Percentiles rank a stretch among this genome's conserved stretches.
phyloP scores from a whole-genome alignment of 805 yeast genomes.

The Lachancea waltii region DNA sequence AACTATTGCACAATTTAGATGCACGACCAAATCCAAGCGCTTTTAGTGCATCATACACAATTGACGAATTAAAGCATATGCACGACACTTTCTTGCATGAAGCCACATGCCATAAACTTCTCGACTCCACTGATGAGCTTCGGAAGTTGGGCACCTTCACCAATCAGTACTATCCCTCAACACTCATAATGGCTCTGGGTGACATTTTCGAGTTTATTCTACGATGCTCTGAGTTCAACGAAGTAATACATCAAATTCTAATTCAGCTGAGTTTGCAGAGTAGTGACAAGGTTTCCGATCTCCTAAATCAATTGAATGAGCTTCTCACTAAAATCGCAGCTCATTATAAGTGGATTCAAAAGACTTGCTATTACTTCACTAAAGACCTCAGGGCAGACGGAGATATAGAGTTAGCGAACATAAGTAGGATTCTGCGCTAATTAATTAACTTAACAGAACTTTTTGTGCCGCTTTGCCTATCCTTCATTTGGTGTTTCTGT shows the following conservation, averaged over 20 bases:
- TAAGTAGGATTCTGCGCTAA: slow-evolving; percentile 37
- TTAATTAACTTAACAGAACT: no score
- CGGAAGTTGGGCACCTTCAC: slow-evolving; percentile 34
- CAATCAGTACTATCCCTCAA: slow-evolving; percentile 37
- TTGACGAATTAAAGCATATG: slow-evolving; percentile 43
- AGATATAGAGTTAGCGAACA: slow-evolving; percentile 40
- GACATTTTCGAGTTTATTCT: slow-evolving; percentile 36
- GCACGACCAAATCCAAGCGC: not conserved
- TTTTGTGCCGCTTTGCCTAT: no score
- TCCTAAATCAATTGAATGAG: slow-evolving; percentile 30
- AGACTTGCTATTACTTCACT: slow-evolving; percentile 37
- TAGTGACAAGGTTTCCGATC: slow-evolving; percentile 21
- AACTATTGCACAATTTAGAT: slow-evolving; percentile 4
- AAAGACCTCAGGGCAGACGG: slow-evolving; percentile 50
- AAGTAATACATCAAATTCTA: slow-evolving; percentile 31
- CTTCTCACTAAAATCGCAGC: slow-evolving; percentile 38
- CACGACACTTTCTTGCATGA: slow-evolving; percentile 33
- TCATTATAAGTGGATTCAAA: slow-evolving; percentile 41
- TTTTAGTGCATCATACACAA: slow-evolving; percentile 32
- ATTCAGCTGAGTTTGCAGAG: slow-evolving; percentile 27
- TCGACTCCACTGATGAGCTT: slow-evolving; percentile 16
- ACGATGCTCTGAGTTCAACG: slow-evolving; percentile 35
- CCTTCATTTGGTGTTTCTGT: no score
- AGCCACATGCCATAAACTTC: slow-evolving; percentile 21
- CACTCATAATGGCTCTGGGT: slow-evolving; percentile 35